phyloP scores from a whole-genome alignment of 2,329 filamentous ascomycete species.

The Diaporthe sp. region DNA sequence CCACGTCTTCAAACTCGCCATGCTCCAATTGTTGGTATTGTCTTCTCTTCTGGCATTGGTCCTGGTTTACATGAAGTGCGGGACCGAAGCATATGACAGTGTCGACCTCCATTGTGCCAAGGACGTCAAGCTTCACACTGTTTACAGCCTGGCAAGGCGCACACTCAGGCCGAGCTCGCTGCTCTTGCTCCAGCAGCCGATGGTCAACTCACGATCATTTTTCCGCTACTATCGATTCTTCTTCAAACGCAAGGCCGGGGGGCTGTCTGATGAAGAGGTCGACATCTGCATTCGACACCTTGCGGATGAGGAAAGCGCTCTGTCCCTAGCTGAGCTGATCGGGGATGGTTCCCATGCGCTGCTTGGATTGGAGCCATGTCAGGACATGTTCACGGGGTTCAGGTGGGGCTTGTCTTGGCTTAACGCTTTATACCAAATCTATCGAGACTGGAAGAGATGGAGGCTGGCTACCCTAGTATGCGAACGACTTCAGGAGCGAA shows the following conservation, averaged over 20 bases:
- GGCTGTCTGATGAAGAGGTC: neutral
- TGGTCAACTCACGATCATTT: neutral
- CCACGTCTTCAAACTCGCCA: neutral
- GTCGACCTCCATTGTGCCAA: neutral
- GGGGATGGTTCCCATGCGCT: neutral
- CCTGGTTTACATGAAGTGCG: too few relatives aligned
- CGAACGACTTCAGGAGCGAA: neutral
- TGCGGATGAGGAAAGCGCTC: neutral
- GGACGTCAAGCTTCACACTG: neutral
- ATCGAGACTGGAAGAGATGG: conserved; percentile 2
- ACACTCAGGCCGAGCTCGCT: neutral
- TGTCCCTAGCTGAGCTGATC: too few relatives aligned
- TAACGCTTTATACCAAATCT: neutral
- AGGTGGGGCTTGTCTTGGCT: neutral
- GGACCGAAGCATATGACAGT: neutral
- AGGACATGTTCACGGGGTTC: neutral
- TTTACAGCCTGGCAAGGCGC: too few relatives aligned
- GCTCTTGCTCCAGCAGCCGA: neutral
- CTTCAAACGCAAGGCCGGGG: too few relatives aligned
- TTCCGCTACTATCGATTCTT: neutral
- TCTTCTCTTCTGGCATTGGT: rapidly evolving
- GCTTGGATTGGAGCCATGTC: neutral
- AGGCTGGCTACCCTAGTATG: neutral
- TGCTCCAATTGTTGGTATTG: rapidly evolving
- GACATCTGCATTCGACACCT: neutral